Conservation (phyloP, 306 rosid genomes). For the Gleditsia sinensis region DNA sequence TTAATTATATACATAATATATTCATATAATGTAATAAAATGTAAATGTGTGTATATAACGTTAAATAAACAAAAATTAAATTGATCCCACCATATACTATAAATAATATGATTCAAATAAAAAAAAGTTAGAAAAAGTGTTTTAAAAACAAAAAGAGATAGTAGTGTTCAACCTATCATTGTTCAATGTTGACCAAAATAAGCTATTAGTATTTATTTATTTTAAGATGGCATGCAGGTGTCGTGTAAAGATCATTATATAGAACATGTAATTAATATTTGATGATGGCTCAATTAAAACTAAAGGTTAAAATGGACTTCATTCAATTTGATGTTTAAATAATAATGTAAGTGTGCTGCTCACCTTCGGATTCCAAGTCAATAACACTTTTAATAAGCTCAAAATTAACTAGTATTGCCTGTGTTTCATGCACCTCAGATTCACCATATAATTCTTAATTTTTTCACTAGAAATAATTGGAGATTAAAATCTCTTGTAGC, state of each 20-base stretch:
- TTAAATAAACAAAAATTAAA: background rate
- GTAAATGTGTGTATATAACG: background rate
- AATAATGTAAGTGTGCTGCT: background rate
- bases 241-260: background rate
- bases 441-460: no score
- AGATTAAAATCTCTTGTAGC: no score
- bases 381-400: background rate
- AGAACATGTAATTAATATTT: background rate
- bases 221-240: no score
- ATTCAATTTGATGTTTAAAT: background rate
- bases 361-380: background rate
- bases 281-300: background rate
- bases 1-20: no score
- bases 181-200: no score
- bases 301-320: background rate
- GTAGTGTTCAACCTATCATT: no score
- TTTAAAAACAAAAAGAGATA: background rate
- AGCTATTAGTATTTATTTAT: no score
- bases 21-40: no score
- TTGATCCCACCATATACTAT: background rate
- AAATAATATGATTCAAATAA: background rate
- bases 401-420: no score
- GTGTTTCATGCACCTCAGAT: no score
- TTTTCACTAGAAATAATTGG: no score
- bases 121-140: background rate